phyloP scores from a whole-genome alignment of 148 eudicot genomes.

The Heliosperma pusillum region DNA sequence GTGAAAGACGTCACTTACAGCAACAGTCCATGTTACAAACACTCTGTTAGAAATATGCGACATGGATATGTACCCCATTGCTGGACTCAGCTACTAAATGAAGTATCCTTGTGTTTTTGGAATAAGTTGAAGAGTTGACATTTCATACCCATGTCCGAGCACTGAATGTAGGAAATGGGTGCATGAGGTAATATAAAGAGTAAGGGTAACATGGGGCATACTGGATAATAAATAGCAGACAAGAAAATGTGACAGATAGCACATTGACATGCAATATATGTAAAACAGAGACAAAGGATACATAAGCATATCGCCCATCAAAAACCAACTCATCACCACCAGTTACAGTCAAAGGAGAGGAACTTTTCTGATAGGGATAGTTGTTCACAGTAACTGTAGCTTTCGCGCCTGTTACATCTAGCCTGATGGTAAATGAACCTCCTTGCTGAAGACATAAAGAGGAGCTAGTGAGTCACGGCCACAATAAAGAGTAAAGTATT shows the following conservation, averaged over 20 bases:
- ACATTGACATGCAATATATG: neutral
- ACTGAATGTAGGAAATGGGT: neutral
- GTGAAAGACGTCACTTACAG: neutral
- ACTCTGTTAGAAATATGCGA: neutral
- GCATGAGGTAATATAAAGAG: neutral
- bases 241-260: neutral
- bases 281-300: slow-evolving; percentile 53
- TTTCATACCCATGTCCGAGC: neutral
- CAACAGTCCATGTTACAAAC: neutral
- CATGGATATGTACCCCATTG: neutral
- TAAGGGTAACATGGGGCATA: neutral
- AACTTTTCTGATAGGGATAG: slow-evolving; percentile 46
- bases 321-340: slow-evolving; percentile 89
- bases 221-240: neutral
- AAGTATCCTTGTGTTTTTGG: neutral
- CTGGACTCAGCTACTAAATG: neutral
- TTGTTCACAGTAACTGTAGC: slow-evolving; percentile 77
- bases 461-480: neutral
- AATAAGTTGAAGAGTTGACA: neutral
- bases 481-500: neutral
- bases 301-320: slow-evolving; percentile 78
- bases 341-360: slow-evolving; percentile 45
- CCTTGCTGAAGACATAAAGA: slow-evolving; percentile 37
- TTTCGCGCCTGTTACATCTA: slow-evolving; percentile 73
- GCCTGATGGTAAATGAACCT: slow-evolving; percentile 43